Evolutionary conservation across 2,329 filamentous ascomycete genomes (phyloP).

Genomic region (Xylaria arbuscula): DNA sequence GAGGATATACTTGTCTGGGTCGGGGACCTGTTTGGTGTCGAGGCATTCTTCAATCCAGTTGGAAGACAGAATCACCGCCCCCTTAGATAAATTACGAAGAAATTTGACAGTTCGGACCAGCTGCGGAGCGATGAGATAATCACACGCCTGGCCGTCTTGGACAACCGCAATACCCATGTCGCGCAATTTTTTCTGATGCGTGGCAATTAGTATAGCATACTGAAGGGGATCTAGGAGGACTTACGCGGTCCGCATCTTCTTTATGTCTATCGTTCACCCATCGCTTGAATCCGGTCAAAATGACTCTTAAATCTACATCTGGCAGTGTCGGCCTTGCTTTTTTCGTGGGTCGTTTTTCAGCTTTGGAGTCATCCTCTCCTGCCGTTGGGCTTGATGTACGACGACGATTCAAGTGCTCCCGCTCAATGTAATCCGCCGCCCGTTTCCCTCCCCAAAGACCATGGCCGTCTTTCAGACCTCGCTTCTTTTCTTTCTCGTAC

Average conservation of each 20-base stretch:
- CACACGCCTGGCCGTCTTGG: slow-evolving; percentile 78
- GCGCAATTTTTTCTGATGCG: slow-evolving; percentile 77
- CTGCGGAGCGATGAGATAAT: slow-evolving; percentile 87
- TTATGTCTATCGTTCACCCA: slow-evolving; percentile 80
- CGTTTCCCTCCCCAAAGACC: slow-evolving; percentile 71
- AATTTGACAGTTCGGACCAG: slow-evolving; percentile 95
- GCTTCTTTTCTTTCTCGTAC: slow-evolving; percentile 94
- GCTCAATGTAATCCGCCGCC: slow-evolving; percentile 69
- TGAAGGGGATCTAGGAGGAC: slow-evolving; percentile 47
- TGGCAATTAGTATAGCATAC: slow-evolving; percentile 35
- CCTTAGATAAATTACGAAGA: slow-evolving; percentile 84
- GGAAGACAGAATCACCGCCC: slow-evolving; percentile 79
- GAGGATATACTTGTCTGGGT: slow-evolving; percentile 74
- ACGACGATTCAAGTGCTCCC: slow-evolving; percentile 53
- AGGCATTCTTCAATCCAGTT: slow-evolving; percentile 83
- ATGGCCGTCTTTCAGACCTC: slow-evolving; percentile 62
- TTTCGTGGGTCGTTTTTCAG: slow-evolving; percentile 68
- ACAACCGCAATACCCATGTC: slow-evolving; percentile 85
- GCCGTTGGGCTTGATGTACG: slow-evolving; percentile 55
- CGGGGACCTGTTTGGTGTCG: slow-evolving; percentile 72
- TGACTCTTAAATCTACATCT: slow-evolving; percentile 76
- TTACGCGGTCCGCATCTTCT: slow-evolving; percentile 84
- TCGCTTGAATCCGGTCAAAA: slow-evolving; percentile 84
- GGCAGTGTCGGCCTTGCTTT: slow-evolving; percentile 71
- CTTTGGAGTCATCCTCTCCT: slow-evolving; percentile 51